A percentile compares a stretch with the other conserved stretches of the same genome.
Conservation (phyloP, 805 yeast genomes). For the Jamesozyma jinghongensis region DNA sequence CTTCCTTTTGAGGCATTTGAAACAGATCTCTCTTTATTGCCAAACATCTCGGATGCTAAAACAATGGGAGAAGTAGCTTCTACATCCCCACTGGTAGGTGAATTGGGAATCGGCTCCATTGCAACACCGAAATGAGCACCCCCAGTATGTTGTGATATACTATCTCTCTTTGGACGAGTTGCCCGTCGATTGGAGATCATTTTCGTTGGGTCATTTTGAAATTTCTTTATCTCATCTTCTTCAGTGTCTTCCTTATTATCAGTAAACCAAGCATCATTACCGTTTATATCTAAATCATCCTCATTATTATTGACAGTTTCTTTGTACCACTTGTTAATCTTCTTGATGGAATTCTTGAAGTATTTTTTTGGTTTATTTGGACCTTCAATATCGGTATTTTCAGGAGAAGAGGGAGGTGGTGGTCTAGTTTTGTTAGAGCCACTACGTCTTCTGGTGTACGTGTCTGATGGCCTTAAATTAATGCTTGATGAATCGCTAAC, state of each 20-base stretch:
- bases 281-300: conserved; percentile 4
- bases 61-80: conserved; percentile 5
- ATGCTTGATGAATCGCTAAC: background rate
- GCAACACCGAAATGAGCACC: too few species aligned
- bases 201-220: conserved; percentile 12
- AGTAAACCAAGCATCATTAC: background rate
- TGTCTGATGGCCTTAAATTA: background rate
- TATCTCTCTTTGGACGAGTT: background rate
- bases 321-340: conserved; percentile 62
- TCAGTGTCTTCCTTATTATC: conserved; percentile 1
- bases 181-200: conserved; percentile 29
- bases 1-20: conserved; percentile 4
- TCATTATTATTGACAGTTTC: conserved; percentile 12
- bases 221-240: conserved; percentile 1
- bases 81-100: background rate
- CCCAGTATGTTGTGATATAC: background rate
- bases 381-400: background rate
- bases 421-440: background rate
- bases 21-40: conserved; percentile 11
- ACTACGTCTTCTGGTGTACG: background rate
- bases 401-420: background rate
- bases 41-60: conserved; percentile 26
- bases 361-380: conserved; percentile 31
- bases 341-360: conserved; percentile 41
- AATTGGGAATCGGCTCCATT: background rate